phyloP scores from a whole-genome alignment of 768 basidiomycete species.

The Fibroporia radiculosa region DNA sequence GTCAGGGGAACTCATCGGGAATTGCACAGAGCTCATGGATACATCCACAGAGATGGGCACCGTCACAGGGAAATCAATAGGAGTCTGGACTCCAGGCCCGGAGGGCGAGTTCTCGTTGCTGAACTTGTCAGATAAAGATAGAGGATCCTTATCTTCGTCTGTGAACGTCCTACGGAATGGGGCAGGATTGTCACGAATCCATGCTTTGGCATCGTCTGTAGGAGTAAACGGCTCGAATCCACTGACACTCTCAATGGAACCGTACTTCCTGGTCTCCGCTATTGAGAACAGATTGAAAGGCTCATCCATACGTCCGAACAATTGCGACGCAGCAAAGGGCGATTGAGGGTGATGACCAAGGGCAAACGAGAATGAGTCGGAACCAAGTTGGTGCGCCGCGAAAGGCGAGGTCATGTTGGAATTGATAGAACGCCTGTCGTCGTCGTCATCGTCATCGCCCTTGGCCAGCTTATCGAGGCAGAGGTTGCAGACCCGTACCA shows the following conservation, averaged over 20 bases:
- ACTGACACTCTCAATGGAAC: constrained; percentile 47
- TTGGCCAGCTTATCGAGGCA: constrained; percentile 90
- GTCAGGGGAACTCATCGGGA: constrained; percentile 77
- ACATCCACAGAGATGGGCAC: constrained; percentile 45
- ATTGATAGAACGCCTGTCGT: constrained; percentile 73
- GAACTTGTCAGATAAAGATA: constrained; percentile 34
- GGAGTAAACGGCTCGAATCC: constrained; percentile 47
- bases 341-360: constrained; percentile 63
- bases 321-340: constrained; percentile 80
- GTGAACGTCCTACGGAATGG: constrained; percentile 70
- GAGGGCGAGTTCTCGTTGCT: constrained; percentile 35
- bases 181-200: constrained; percentile 40
- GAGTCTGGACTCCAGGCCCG: constrained; percentile 39
- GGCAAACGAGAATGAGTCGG: constrained; percentile 30
- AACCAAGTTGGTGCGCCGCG: constrained; percentile 63
- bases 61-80: constrained; percentile 50
- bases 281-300: constrained; percentile 79
- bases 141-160: constrained; percentile 68
- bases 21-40: constrained; percentile 67
- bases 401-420: constrained; percentile 67
- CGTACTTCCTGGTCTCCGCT: constrained; percentile 55
- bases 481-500: constrained; percentile 91
- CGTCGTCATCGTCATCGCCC: constrained; percentile 81
- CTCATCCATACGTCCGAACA: constrained; percentile 73
- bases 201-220: constrained; percentile 33